phyloP scores from a whole-genome alignment of 352 stramenopile genomes.

The Phytopythium cucurbitacearum region DNA sequence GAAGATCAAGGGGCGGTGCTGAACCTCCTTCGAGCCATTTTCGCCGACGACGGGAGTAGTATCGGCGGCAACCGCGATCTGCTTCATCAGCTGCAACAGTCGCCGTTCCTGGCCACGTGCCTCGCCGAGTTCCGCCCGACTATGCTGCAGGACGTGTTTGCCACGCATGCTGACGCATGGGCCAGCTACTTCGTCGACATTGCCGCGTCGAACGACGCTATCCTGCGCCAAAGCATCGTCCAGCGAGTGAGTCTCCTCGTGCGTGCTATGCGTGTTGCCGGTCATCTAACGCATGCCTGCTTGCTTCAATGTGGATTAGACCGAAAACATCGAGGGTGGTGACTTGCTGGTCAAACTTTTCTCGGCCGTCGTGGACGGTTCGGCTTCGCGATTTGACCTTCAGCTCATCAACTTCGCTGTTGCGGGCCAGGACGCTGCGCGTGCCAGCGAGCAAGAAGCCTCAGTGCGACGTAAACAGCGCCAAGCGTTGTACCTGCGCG shows the following conservation, averaged over 20 bases:
- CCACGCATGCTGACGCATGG: conserved; percentile 58
- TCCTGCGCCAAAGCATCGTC: conserved; percentile 48
- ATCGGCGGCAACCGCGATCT: conserved; percentile 24
- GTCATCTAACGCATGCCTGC: conserved; percentile 1
- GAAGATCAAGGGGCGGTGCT: conserved; percentile 54
- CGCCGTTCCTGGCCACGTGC: conserved; percentile 51
- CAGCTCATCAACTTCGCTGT: conserved; percentile 39
- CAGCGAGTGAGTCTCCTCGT: conserved; percentile 22
- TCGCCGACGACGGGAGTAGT: conserved; percentile 13
- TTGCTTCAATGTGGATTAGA: conserved; percentile 21
- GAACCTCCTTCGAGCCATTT: conserved; percentile 46
- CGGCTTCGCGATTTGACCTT: conserved; percentile 41
- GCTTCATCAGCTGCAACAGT: conserved; percentile 44
- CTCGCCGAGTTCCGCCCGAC: conserved; percentile 59
- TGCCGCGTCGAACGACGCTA: conserved; percentile 38
- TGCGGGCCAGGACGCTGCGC: conserved; percentile 23
- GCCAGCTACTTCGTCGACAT: conserved; percentile 62
- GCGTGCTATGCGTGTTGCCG: neutral
- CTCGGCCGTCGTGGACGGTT: conserved; percentile 31
- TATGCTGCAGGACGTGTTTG: conserved; percentile 59
- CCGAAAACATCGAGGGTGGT: conserved; percentile 42
- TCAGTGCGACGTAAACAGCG: conserved; percentile 38
- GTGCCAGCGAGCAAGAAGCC: conserved; percentile 29
- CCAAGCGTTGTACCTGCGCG: conserved; percentile 56
- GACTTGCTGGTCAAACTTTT: conserved; percentile 50